These are phyloP conservation scores for Colletotrichum plurivorum DNA, from an alignment of 2,329 filamentous ascomycete genomes.

Conservation along the genomic window DNA sequence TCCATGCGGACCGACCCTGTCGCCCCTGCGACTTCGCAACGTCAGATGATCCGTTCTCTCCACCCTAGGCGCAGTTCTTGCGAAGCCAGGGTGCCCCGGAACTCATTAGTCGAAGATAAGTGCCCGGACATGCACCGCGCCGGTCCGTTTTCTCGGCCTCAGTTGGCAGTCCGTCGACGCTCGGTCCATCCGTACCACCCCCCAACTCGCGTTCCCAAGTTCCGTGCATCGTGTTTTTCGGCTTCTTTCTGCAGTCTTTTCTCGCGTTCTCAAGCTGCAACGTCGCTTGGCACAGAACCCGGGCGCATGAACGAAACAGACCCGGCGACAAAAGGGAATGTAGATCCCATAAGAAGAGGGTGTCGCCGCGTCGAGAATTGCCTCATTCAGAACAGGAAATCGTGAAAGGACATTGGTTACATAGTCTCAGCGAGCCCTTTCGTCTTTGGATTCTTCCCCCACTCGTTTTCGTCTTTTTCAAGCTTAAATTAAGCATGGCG, in stretches of 20 bases:
- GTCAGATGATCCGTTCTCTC: not conserved
- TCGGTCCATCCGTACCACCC: not conserved
- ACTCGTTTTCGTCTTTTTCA: not conserved
- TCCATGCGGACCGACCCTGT: too few species aligned
- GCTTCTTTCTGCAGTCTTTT: not conserved
- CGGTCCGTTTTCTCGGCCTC: not conserved
- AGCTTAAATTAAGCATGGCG: not conserved
- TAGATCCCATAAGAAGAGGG: not conserved
- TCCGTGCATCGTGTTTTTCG: not conserved
- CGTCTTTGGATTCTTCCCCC: too few species aligned
- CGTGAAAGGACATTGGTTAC: too few species aligned
- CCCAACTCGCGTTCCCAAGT: not conserved
- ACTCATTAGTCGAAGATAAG: too few species aligned
- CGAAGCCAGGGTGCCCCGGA: too few species aligned
- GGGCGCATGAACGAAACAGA: not conserved
- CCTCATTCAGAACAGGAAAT: too few species aligned
- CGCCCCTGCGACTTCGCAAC: slow-evolving; percentile 10
- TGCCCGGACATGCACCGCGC: not conserved
- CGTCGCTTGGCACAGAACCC: not conserved
- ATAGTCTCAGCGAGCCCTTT: too few species aligned
- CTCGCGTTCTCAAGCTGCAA: not conserved
- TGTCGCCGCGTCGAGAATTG: not conserved
- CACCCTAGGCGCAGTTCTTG: not conserved
- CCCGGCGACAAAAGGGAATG: not conserved
- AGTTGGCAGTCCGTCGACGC: not conserved